Evolutionary conservation across 345 rosid species (phyloP).

Genomic region (Populus deltoides): DNA sequence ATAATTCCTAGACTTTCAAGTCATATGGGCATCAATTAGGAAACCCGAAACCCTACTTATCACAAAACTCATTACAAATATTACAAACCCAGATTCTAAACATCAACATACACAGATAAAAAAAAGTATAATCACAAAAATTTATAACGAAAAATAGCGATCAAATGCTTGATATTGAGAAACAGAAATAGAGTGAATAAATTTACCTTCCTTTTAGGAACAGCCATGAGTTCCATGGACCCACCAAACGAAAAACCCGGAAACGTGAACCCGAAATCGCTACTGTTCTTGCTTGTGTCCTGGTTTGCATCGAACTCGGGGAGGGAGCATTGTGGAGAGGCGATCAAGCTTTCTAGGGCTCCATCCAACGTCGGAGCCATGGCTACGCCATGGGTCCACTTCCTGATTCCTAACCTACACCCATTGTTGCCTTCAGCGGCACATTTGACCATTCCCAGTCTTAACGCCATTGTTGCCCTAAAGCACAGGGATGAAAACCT

Average conservation of each 20-base stretch:
- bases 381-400: conserved; percentile 40
- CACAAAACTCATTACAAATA: too few relatives aligned
- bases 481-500: background rate
- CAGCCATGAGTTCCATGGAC: conserved; percentile 90
- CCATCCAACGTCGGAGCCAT: conserved; percentile 43
- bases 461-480: conserved; percentile 43
- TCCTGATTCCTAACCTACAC: conserved; percentile 25
- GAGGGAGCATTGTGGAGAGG: conserved; percentile 33
- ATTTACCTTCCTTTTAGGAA: conserved; percentile 73
- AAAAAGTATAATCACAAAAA: background rate
- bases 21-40: too few relatives aligned
- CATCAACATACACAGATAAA: background rate
- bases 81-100: background rate
- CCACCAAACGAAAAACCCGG: conserved; percentile 49
- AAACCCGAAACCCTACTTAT: too few relatives aligned
- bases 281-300: conserved; percentile 18
- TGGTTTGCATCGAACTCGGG: conserved; percentile 43
- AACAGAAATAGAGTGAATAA: background rate
- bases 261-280: conserved; percentile 30
- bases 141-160: background rate
- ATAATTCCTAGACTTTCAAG: too few relatives aligned
- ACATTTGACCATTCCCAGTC: conserved; percentile 43
- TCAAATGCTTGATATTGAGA: background rate
- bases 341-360: conserved; percentile 20
- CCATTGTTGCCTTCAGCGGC: conserved; percentile 27